A percentile compares a stretch with the other conserved stretches of the same genome.
phyloP scores from a whole-genome alignment of 2,329 filamentous ascomycete species.

The Bretziella fagacearum region DNA sequence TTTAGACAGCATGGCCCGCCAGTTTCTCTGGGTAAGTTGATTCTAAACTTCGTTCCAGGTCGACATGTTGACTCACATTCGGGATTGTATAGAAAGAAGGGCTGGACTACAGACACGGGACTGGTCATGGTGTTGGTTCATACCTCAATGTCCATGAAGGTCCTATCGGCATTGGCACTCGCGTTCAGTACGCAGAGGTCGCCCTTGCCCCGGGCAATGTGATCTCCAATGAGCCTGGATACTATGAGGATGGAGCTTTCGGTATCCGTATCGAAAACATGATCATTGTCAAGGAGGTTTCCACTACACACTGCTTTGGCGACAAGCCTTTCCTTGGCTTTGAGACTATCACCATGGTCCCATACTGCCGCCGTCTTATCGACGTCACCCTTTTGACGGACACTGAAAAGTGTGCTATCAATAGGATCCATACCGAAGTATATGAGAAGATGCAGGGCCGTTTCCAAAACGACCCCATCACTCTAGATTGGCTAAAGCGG shows the following conservation, averaged over 20 bases:
- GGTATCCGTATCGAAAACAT: constrained; percentile 96
- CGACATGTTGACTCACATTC: neutral
- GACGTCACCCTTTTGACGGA: constrained; percentile 54
- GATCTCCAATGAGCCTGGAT: constrained; percentile 88
- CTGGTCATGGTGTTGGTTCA: constrained; percentile 87
- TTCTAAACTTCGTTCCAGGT: neutral
- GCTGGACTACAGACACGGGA: constrained; percentile 89
- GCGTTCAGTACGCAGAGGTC: constrained; percentile 82
- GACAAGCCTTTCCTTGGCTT: constrained; percentile 92
- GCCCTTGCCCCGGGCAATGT: constrained; percentile 83
- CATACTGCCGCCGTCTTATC: constrained; percentile 79
- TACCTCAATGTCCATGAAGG: constrained; percentile 96
- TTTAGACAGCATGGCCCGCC: constrained; percentile 71
- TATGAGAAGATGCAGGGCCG: constrained; percentile 62
- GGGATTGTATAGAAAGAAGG: constrained; percentile 46
- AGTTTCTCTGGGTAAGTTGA: constrained; percentile 65
- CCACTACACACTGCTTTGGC: constrained; percentile 75
- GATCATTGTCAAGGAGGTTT: constrained; percentile 73
- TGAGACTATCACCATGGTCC: constrained; percentile 94
- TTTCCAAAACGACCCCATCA: constrained; percentile 56
- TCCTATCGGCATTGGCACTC: constrained; percentile 86
- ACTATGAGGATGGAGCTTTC: constrained; percentile 89
- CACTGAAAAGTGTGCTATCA: constrained; percentile 70
- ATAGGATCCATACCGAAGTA: constrained; percentile 68
- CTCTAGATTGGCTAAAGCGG: constrained; percentile 64